A percentile compares a stretch with the other conserved stretches of the same genome.
Conservation (phyloP, 257 asterid genomes). For the Capsicum chinense region DNA sequence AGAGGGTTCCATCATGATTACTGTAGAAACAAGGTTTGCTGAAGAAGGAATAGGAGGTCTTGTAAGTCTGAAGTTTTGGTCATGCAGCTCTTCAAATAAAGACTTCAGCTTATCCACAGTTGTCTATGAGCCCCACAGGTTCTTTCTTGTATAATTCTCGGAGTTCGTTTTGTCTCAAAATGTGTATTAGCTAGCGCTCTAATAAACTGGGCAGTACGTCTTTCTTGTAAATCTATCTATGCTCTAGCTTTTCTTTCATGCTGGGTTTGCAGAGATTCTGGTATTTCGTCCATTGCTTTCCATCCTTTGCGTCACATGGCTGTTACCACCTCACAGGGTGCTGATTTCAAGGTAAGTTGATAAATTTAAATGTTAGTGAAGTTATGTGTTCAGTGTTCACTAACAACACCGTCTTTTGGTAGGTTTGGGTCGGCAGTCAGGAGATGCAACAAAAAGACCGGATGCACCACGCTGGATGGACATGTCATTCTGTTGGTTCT, state of each 20-base stretch:
- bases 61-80: slow-evolving; percentile 86
- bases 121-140: slow-evolving; percentile 99
- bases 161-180: neutral
- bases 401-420: slow-evolving; percentile 36
- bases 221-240: neutral
- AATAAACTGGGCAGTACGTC: neutral
- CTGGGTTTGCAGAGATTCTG: slow-evolving; percentile 61
- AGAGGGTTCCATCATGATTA: slow-evolving; percentile 82
- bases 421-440: slow-evolving; percentile 73
- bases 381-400: neutral
- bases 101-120: slow-evolving; percentile 80
- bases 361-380: slow-evolving; percentile 13
- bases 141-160: slow-evolving; percentile 27
- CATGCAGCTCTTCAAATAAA: slow-evolving; percentile 62
- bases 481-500: slow-evolving; percentile 95
- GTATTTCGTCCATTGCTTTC: slow-evolving; percentile 75
- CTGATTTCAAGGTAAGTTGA: slow-evolving; percentile 81
- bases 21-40: slow-evolving; percentile 88
- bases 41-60: slow-evolving; percentile 97
- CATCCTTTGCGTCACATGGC: slow-evolving; percentile 77
- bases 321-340: slow-evolving; percentile 80
- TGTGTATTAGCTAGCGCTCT: slow-evolving; percentile 2
- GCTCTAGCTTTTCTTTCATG: slow-evolving; percentile 6
- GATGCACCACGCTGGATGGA: slow-evolving; percentile 72
- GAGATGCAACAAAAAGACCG: slow-evolving; percentile 46